Evolutionary conservation across 345 rosid species (phyloP).

Genomic region (Eucalyptus tenuipes): DNA sequence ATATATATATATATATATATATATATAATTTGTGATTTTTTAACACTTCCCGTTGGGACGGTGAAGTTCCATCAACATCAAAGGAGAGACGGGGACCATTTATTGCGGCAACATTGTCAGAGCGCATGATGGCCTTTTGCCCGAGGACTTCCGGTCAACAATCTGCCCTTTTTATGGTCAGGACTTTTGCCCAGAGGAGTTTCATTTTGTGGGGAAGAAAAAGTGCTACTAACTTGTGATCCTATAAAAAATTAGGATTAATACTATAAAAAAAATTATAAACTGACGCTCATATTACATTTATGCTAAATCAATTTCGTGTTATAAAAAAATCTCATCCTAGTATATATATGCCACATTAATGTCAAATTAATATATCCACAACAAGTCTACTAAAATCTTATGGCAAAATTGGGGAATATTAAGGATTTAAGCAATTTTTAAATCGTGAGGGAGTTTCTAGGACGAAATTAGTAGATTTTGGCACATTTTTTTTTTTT

Average conservation of each 20-base stretch:
- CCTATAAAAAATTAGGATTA: not conserved
- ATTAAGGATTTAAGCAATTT: not conserved
- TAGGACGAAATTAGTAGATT: not conserved
- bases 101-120: accelerated
- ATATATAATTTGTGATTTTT: too few relatives aligned
- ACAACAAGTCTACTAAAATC: not conserved
- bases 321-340: not conserved
- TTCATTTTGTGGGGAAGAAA: not conserved
- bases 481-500: not conserved
- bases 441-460: not conserved
- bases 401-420: not conserved
- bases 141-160: not conserved
- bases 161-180: not conserved
- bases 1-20: too few relatives aligned
- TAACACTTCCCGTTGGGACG: too few relatives aligned
- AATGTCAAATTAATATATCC: not conserved
- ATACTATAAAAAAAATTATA: not conserved
- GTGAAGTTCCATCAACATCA: too few relatives aligned
- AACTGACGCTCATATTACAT: not conserved
- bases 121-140: not conserved
- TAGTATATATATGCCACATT: not conserved
- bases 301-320: not conserved
- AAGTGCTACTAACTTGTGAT: not conserved
- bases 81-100: too few relatives aligned
- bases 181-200: not conserved